Conservation (phyloP, 2,329 filamentous ascomycete species). For the Coleophoma crateriformis region DNA sequence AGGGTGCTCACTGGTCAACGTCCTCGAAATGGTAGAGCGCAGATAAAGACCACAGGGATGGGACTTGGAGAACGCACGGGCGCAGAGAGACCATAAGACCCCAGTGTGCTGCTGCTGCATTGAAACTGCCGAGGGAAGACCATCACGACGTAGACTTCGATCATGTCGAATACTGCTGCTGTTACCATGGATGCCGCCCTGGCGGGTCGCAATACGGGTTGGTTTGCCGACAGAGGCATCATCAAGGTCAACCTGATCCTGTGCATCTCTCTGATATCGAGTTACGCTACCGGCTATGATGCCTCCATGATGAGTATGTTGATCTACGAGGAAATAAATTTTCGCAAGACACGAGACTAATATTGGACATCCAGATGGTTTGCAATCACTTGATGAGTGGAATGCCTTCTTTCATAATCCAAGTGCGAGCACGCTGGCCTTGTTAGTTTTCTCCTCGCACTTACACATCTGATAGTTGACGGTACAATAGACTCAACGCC, state of each 20-base stretch:
- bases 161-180: constrained; percentile 1
- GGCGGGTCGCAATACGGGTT: constrained; percentile 11
- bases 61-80: neutral
- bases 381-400: constrained; percentile 38
- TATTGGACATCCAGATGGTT: constrained; percentile 24
- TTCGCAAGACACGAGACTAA: neutral
- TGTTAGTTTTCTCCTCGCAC: constrained; percentile 1
- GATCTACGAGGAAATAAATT: neutral
- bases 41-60: no score
- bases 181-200: constrained; percentile 13
- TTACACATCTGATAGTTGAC: no score
- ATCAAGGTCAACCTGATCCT: constrained; percentile 18
- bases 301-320: constrained; percentile 15
- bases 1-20: no score
- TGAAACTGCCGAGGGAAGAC: neutral
- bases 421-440: constrained; percentile 6
- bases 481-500: constrained; percentile 13
- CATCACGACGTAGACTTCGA: neutral
- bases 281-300: constrained; percentile 20
- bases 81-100: neutral
- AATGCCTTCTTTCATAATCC: constrained; percentile 33
- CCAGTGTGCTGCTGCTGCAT: neutral
- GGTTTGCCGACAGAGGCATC: constrained; percentile 16
- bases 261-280: constrained; percentile 16
- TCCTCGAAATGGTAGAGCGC: no score